phyloP scores from a whole-genome alignment of 371 early-diverging fungal genomes.

The Mortierella sp. region DNA sequence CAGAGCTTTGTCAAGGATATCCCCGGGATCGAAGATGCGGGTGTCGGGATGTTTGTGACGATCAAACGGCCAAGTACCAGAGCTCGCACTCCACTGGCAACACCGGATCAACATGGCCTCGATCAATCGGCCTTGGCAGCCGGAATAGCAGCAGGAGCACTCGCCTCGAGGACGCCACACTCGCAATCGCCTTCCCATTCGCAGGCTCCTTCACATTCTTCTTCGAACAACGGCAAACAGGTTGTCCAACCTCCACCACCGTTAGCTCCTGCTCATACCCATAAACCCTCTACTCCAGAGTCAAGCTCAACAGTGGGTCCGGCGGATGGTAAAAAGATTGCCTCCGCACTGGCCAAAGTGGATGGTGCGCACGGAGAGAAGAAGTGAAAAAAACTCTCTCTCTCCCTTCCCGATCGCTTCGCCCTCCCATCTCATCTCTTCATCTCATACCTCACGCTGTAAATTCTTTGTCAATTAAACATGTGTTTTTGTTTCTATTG shows the following conservation, averaged over 20 bases:
- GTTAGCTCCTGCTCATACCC: background rate
- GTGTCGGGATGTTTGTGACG: conserved; percentile 39
- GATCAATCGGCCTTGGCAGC: background rate
- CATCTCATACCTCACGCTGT: background rate
- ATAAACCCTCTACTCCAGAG: background rate
- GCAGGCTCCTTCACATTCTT: no score
- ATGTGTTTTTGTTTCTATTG: conserved; percentile 2
- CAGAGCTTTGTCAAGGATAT: conserved; percentile 45
- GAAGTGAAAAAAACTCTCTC: background rate
- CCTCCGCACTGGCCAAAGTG: conserved; percentile 5
- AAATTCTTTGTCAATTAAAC: background rate
- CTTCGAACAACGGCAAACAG: no score
- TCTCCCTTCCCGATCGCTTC: background rate
- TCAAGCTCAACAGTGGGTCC: conserved; percentile 17
- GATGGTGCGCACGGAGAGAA: background rate
- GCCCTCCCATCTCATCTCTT: background rate
- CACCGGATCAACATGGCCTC: background rate
- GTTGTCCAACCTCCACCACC: background rate
- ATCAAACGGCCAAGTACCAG: conserved; percentile 20
- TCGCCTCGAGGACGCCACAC: background rate
- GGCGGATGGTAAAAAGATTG: conserved; percentile 27
- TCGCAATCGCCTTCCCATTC: background rate
- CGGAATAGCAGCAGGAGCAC: background rate
- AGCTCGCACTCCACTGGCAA: background rate
- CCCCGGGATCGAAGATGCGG: conserved; percentile 34